Conservation (phyloP, 140 eudicot genomes). For the Bidens hawaiensis region DNA sequence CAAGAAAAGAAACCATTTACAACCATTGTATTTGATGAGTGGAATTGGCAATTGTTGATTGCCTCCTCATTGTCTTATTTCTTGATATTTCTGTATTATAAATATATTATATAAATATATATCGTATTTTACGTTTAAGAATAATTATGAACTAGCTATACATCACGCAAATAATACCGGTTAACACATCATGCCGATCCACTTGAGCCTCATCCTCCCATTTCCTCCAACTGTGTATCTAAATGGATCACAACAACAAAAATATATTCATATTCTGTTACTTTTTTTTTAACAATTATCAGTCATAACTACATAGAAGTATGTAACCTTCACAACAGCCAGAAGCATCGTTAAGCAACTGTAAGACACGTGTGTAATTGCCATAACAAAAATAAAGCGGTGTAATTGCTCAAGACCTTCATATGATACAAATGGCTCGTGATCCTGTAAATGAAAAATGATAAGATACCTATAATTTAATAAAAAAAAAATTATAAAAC, state of each 20-base stretch:
- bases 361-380: constrained; percentile 86
- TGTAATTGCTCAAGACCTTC: constrained; percentile 99
- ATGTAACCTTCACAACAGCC: constrained; percentile 88
- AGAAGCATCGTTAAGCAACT: constrained; percentile 98
- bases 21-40: constrained; percentile 56
- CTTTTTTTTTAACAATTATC: not conserved
- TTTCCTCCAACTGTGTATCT: constrained; percentile 92
- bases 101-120: not conserved
- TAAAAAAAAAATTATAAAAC: constrained; percentile 10
- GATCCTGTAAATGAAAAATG: constrained; percentile 41
- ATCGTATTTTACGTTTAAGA: not conserved
- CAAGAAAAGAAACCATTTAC: constrained; percentile 57
- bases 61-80: constrained; percentile 77
- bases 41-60: constrained; percentile 78
- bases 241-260: constrained; percentile 14
- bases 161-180: constrained; percentile 43
- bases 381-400: constrained; percentile 96
- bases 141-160: not conserved
- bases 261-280: not conserved
- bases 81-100: constrained; percentile 68
- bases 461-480: not conserved
- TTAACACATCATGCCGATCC: constrained; percentile 68
- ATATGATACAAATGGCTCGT: constrained; percentile 94
- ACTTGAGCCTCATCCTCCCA: constrained; percentile 98
- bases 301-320: not conserved